Evolutionary conservation across 2,329 filamentous ascomycete genomes (phyloP), one percentile per base, ranked within the genome.

Genomic region (Verticillium zaregamsianum): DNA sequence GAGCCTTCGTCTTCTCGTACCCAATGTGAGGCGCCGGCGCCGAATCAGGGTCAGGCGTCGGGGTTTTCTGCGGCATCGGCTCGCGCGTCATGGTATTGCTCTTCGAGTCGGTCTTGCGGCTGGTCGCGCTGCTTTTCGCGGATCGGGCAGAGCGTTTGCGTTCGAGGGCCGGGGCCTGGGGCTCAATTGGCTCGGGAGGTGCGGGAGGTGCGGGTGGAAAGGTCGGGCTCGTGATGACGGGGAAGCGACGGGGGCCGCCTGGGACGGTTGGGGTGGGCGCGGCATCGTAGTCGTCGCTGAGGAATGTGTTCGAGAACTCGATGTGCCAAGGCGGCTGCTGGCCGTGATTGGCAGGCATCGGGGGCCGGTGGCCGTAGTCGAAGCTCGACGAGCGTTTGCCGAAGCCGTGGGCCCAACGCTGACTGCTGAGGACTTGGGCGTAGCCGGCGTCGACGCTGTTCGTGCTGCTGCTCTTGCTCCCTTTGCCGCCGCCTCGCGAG

Each of bases 211-310:
- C 39, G 69, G 70, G 52, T 77, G 70, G 17, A 20, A 28, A 25
- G 40, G 25, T 56, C 12, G 61, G 56, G 20, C 61, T 59, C 45
- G 49, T 25, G 35, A 62, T 52, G n/a, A 57, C 55, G 17, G 57
- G 56, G 20, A 61, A 67, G 61, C 78, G 78, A 63, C 92, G 86
- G 61, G 93, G 92, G 5, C 93, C 93, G 57, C 84, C 89, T 37
- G 92, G 92, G 39, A 97, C 83, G 32, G 88, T 93, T 5, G 94
- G 94, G 40, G 90, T 94, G 15, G 94, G 93, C 31, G 93, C 93
- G 59, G 92, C 90, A 72, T 95, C 90, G 76, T 89, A 87, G 68
- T 90, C 85, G 69, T 83, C 76, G 66, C 66, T 71, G 66, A 82
- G 75, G 66, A 82, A 81, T 62, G 75, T 77, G 66, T 78, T 80